Evolutionary conservation across 2,329 filamentous ascomycete genomes (phyloP), one percentile per base, ranked within the genome.

Genomic region (Cytospora mali): DNA sequence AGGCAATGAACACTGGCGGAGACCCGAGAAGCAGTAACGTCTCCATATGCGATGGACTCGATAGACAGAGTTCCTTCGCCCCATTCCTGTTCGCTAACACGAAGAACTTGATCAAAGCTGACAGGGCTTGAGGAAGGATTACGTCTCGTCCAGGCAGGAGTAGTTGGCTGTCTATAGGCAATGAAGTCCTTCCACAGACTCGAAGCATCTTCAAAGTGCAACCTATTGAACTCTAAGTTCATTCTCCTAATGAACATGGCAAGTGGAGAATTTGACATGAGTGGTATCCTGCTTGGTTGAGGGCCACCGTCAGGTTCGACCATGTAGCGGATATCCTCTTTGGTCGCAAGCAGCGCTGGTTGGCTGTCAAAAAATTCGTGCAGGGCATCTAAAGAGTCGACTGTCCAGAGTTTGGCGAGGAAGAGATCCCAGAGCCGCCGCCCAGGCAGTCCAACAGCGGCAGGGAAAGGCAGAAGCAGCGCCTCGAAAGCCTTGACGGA

Each of bases 361-460:
- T 90, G 80, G 25, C 78, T 78, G 31, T 84, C 82, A 71, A 96
- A 91, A 73, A 96, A 94, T 2, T 81, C 79, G 70, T 93, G 87
- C n/a, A 98, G 77, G 0, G 88, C 85, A 75, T 98, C 86, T 13
- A 96, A 83, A 23, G 90, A 94, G 71, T 93, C 87, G 67, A 98
- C 86, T 18, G 83, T 82, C 94, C 95, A 98, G 27, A 98, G 79
- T 66, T 88, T 89, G 61, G 86, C 84, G 14, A 98, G 82, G 62
- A 97, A 91, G 2, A 90, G 79, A 71, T 98, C 93, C 87, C 93
- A 95, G n/a, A 97, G 77, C n/a, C 85, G 89, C 54, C 90, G 84
- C 3, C 92, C 92, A 0, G 92, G 90, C 62, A 92, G 77, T 42
- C 82, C 81, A 69, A 80, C 78, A 28, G 82, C 74, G 29, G 84